A percentile compares a stretch with the other conserved stretches of the same genome.
phyloP scores from a whole-genome alignment of 1,284 basidiomycete species.

The Rhizopogon hawkerae region DNA sequence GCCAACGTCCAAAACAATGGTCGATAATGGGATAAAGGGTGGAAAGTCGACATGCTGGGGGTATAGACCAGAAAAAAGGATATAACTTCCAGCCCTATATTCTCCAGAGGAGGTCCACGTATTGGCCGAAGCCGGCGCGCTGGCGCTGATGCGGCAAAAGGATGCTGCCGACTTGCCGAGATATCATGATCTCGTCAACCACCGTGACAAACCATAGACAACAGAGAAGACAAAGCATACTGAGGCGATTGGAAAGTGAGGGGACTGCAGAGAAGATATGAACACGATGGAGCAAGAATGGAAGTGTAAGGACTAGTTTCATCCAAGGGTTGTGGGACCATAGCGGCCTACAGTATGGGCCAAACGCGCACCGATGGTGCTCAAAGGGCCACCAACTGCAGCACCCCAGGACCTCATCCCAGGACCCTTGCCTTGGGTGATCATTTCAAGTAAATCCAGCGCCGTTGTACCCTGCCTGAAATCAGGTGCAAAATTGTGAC shows the following conservation, averaged over 20 bases:
- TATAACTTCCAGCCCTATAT: background rate
- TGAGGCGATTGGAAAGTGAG: constrained; percentile 3
- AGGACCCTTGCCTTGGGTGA: constrained; percentile 11
- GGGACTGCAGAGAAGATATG: background rate
- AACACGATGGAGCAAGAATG: constrained; percentile 9
- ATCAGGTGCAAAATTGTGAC: constrained; percentile 4
- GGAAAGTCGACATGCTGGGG: background rate
- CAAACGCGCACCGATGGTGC: constrained; percentile 17
- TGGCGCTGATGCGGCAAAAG: background rate
- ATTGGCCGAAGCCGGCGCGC: constrained; percentile 6
- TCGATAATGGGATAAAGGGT: background rate
- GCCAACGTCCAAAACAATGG: background rate
- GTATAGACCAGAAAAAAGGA: background rate
- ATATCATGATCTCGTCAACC: background rate
- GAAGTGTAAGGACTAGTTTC: constrained; percentile 5
- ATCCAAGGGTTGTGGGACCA: constrained; percentile 5
- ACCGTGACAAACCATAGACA: background rate
- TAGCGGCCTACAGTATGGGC: constrained; percentile 17
- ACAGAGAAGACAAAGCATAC: background rate
- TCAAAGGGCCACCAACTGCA: constrained; percentile 22
- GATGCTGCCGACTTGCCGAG: background rate
- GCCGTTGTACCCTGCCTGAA: constrained; percentile 16
- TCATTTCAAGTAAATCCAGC: constrained; percentile 24
- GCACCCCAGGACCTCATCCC: constrained; percentile 11
- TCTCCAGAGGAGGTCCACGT: background rate